Percentiles rank a stretch among this genome's conserved stretches.
phyloP scores from a whole-genome alignment of 2,329 filamentous ascomycete genomes.

The Falciphora oryzae region DNA sequence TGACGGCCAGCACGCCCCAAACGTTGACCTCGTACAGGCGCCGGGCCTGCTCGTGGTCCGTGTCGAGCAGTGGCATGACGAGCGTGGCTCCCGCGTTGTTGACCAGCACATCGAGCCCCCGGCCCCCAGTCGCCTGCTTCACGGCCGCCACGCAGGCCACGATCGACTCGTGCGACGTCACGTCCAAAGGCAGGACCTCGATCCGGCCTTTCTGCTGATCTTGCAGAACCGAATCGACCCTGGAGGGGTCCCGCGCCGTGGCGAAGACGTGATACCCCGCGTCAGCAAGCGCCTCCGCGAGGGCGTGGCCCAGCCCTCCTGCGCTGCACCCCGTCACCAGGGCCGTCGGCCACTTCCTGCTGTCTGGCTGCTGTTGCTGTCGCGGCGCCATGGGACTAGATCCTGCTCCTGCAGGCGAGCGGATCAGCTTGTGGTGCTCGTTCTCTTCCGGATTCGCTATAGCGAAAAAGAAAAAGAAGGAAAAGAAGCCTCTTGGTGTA shows the following conservation, averaged over 20 bases:
- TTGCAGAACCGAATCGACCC: conserved; percentile 20
- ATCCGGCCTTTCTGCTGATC: conserved; percentile 26
- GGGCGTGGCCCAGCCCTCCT: conserved; percentile 34
- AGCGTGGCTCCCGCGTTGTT: conserved; percentile 35
- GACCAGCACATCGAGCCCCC: conserved; percentile 35
- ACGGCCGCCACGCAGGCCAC: conserved; percentile 25
- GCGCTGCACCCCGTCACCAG: conserved; percentile 33
- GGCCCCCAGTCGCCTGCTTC: conserved; percentile 24
- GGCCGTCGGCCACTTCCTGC: conserved; percentile 24
- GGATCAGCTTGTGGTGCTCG: too few relatives aligned
- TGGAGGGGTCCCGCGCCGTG: conserved; percentile 30
- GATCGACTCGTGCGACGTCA: conserved; percentile 30
- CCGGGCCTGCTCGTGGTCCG: conserved; percentile 22
- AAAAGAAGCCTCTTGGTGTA: too few relatives aligned
- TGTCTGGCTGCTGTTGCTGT: too few relatives aligned
- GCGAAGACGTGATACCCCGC: conserved; percentile 34
- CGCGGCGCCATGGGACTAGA: too few relatives aligned
- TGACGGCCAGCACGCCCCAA: conserved; percentile 32
- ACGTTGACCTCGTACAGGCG: conserved; percentile 32
- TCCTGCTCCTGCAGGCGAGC: too few relatives aligned
- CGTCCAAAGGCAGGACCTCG: conserved; percentile 34
- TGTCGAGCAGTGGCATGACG: conserved; percentile 27
- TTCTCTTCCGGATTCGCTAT: too few relatives aligned
- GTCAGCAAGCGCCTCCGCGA: conserved; percentile 32
- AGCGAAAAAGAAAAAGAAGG: too few relatives aligned